phyloP scores from a whole-genome alignment of 208 protist species.

The Leishmania turanica region DNA sequence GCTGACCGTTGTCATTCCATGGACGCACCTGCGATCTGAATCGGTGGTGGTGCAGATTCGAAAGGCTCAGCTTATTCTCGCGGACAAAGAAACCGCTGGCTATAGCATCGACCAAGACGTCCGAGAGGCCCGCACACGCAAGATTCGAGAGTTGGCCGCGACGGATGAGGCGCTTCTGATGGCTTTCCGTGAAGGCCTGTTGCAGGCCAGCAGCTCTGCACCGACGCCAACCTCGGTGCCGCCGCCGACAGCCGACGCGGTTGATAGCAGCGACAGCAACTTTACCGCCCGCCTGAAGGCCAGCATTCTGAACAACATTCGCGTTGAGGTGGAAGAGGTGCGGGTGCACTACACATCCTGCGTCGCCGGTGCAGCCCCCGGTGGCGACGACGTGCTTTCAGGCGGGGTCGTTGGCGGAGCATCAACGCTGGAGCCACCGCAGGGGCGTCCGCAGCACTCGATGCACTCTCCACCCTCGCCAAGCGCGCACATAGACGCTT shows the following conservation, averaged over 20 bases:
- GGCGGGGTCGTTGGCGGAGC: background rate
- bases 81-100: conserved; percentile 52
- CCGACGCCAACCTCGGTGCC: background rate
- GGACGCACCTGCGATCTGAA: conserved; percentile 74
- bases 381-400: background rate
- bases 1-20: conserved; percentile 75
- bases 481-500: background rate
- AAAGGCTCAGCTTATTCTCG: conserved; percentile 53
- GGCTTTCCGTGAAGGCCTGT: conserved; percentile 25
- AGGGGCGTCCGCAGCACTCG: background rate
- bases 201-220: conserved; percentile 1
- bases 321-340: conserved; percentile 58
- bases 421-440: background rate
- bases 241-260: background rate
- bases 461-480: background rate
- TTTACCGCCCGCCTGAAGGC: conserved; percentile 80
- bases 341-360: conserved; percentile 50
- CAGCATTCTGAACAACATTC: conserved; percentile 80
- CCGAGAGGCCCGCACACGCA: conserved; percentile 47
- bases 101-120: conserved; percentile 57
- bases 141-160: conserved; percentile 45
- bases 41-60: conserved; percentile 65
- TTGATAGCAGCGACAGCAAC: conserved; percentile 40
- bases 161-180: conserved; percentile 49
- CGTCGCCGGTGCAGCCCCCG: background rate